Base-by-base conservation (phyloP, 352 stramenopile species). In the Chrysophaeum taylorii region DNA sequence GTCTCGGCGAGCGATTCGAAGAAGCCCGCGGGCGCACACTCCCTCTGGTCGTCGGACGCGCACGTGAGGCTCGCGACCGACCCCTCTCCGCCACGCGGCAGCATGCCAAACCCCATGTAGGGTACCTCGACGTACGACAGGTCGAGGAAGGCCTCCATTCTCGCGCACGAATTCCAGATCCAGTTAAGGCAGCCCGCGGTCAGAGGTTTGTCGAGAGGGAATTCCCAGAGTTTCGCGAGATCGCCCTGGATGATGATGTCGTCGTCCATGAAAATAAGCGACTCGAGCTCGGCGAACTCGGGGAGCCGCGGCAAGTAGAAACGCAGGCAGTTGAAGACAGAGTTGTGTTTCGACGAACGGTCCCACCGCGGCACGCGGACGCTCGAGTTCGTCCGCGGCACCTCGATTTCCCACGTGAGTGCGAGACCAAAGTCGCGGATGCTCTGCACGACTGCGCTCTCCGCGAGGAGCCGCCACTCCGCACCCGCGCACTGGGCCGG, bases 161-260 rank as follows among this genome's bases (percentile, higher is more conserved):
- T n/a, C 18, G n/a, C 48, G 48, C 25, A n/a, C 25, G 18, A 18
- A 25, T 60, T 60, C 48, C 18, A n/a, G 48, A 33, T 9, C 48
- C 48, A 60, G 18, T 60, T n/a, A 18, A 33, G 48, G 48, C 48
- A 60, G 5, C 48, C 48, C 48, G 48, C 48, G 48, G 5, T 25
- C 5, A 60, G 7, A 25, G 48, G 18, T 31, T 60, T 60, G 18
- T 21, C 18, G 18, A 9, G 5, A 9, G 21, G 48, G n/a, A n/a
- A n/a, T n/a, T n/a, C n/a, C 5, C 33, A 9, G 48, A 60, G 48
- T 4, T n/a, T 21, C 48, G 48, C 25, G 48, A 60, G 7, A 25
- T 60, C 48, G 48, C 48, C 48, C 48, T 60, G 48, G 48, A 60
- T 25, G 48, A 60, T 60, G 5, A 21, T 31, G 48, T 60, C 48